These are phyloP conservation scores for Coriaria nepalensis DNA, from an alignment of 306 rosid genomes.

Conservation along the genomic window DNA sequence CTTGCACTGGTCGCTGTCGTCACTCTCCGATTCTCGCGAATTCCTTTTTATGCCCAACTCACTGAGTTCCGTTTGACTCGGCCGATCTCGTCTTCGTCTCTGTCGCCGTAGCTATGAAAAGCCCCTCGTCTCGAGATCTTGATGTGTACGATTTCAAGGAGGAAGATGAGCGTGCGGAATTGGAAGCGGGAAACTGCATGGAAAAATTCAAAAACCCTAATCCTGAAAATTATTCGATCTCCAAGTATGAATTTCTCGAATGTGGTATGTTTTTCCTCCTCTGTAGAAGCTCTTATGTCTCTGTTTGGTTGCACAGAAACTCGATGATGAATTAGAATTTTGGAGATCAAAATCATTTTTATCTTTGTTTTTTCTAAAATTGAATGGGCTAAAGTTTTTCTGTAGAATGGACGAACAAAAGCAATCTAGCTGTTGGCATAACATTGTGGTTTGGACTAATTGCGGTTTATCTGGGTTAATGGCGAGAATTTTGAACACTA, in stretches of 20 bases:
- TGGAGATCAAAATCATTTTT: not conserved
- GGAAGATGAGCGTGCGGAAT: slow-evolving; percentile 35
- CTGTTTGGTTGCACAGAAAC: slow-evolving; percentile 1
- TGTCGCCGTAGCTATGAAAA: slow-evolving; percentile 29
- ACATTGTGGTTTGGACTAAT: too few species aligned
- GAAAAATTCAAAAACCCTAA: slow-evolving; percentile 28
- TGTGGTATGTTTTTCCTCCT: slow-evolving; percentile 29
- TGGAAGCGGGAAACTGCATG: slow-evolving; percentile 15
- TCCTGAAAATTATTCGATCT: slow-evolving; percentile 10
- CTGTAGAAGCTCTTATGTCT: slow-evolving; percentile 1
- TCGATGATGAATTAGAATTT: not conserved
- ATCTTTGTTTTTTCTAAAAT: too few species aligned
- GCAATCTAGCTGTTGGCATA: too few species aligned
- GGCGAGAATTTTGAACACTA: too few species aligned
- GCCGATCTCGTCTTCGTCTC: slow-evolving; percentile 14
- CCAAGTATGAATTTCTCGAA: slow-evolving; percentile 19
- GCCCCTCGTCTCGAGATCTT: slow-evolving; percentile 32
- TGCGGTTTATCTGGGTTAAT: too few species aligned
- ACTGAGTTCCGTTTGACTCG: slow-evolving; percentile 8
- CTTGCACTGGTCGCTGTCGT: not conserved
- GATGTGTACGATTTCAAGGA: slow-evolving; percentile 47
- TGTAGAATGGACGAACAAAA: too few species aligned
- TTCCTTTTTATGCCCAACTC: not conserved
- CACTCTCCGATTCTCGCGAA: slow-evolving; percentile 14
- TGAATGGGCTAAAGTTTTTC: too few species aligned